Conservation (phyloP, 345 rosid species). For the Excoecaria agallocha region DNA sequence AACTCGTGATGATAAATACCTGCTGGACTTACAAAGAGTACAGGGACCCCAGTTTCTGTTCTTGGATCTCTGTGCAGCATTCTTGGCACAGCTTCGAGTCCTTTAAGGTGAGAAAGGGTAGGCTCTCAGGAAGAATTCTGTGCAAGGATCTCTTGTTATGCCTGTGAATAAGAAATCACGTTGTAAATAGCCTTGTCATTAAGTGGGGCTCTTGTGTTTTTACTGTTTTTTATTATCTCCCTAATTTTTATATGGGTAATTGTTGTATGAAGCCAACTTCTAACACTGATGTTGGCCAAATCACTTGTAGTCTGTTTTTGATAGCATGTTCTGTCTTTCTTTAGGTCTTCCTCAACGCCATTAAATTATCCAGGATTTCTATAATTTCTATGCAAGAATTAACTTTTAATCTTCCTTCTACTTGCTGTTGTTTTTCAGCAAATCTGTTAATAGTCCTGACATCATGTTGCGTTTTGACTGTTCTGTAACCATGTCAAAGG, state of each 20-base stretch:
- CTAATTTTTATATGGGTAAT: conserved; percentile 35
- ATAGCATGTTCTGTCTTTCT: neutral
- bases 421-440: neutral
- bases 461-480: neutral
- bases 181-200: conserved; percentile 28
- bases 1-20: conserved; percentile 78
- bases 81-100: conserved; percentile 80
- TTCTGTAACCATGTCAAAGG: neutral
- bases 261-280: conserved; percentile 21
- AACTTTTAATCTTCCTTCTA: neutral
- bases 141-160: conserved; percentile 18
- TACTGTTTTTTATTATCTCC: conserved; percentile 13
- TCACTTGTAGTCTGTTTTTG: conserved; percentile 16
- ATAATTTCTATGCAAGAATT: conserved; percentile 10
- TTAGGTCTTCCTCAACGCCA: conserved; percentile 9
- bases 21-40: conserved; percentile 82
- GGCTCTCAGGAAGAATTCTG: conserved; percentile 13
- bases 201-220: neutral
- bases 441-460: neutral
- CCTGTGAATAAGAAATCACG: conserved; percentile 30
- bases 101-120: conserved; percentile 35
- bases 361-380: conserved; percentile 9
- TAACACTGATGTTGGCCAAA: conserved; percentile 10
- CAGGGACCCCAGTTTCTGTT: conserved; percentile 86
- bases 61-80: conserved; percentile 90